Percentiles rank a stretch among this genome's conserved stretches.
Conservation (phyloP, 2,329 filamentous ascomycete species). For the Monilinia aucupariae region DNA sequence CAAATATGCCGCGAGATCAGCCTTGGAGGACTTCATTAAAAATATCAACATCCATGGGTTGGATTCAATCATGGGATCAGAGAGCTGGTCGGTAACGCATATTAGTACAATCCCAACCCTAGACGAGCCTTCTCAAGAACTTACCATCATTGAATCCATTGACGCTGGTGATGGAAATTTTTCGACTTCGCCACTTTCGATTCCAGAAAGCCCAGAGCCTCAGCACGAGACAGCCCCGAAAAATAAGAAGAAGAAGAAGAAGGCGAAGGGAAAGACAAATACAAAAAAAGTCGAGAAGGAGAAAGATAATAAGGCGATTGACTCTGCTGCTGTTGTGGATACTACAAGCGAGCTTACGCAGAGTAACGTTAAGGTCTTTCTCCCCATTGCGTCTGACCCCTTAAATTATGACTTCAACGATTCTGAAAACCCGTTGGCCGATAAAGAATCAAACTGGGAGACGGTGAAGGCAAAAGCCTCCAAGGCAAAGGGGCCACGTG, state of each 20-base stretch:
- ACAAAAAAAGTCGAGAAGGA: not conserved
- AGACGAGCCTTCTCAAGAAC: not conserved
- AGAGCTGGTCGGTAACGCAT: slow-evolving; percentile 4
- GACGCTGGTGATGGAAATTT: not conserved
- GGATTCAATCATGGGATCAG: slow-evolving; percentile 5
- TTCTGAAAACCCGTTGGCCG: not conserved
- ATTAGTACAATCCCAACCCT: not conserved
- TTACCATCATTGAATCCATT: not conserved
- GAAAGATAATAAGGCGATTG: not conserved
- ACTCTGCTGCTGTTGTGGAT: not conserved
- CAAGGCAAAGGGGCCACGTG: not conserved
- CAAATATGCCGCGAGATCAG: not conserved
- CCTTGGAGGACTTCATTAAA: not conserved
- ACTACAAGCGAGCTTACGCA: not conserved
- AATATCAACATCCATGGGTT: not conserved
- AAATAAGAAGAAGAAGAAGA: slow-evolving; percentile 10
- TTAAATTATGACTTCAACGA: slow-evolving; percentile 9
- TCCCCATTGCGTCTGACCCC: slow-evolving; percentile 10
- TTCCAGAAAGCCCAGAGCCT: not conserved
- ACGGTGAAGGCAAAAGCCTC: not conserved
- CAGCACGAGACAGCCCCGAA: not conserved
- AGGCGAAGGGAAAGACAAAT: not conserved
- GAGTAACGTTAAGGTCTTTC: not conserved
- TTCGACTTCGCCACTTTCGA: not conserved
- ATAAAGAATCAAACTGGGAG: slow-evolving; percentile 2